Conservation (phyloP, 2,329 filamentous ascomycete species). For the Diaporthe vaccinii region DNA sequence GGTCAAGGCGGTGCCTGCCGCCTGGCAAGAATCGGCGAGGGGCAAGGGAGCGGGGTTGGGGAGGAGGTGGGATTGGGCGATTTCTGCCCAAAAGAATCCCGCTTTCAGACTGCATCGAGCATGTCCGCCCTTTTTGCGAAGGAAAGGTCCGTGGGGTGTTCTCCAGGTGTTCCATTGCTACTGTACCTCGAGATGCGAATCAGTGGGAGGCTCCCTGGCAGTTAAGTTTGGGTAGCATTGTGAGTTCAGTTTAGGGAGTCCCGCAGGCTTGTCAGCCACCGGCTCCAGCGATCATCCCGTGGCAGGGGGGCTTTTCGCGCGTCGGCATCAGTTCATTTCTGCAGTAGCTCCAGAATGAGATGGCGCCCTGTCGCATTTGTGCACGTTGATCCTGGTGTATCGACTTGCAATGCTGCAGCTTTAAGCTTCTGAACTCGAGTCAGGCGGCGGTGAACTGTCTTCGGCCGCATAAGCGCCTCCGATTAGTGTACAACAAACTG, state of each 20-base stretch:
- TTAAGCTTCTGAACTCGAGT: slow-evolving; percentile 21
- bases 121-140: neutral
- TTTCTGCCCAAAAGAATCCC: neutral
- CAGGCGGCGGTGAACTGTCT: slow-evolving; percentile 8
- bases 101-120: neutral
- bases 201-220: neutral
- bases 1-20: neutral
- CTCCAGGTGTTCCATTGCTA: slow-evolving; percentile 22
- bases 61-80: neutral
- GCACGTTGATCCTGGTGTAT: slow-evolving; percentile 13
- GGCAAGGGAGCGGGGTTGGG: too few relatives aligned
- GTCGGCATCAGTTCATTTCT: slow-evolving; percentile 27
- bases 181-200: slow-evolving; percentile 6
- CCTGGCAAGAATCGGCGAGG: neutral
- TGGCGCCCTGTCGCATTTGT: neutral
- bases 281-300: slow-evolving; percentile 4
- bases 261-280: neutral
- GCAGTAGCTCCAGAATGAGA: slow-evolving; percentile 7
- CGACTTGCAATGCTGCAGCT: neutral
- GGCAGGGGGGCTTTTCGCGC: neutral
- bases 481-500: neutral
- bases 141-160: neutral
- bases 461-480: neutral
- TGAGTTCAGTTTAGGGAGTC: neutral
- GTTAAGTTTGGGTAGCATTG: slow-evolving; percentile 2